Percentiles rank a stretch among this genome's conserved stretches.
Evolutionary conservation across 2,329 filamentous ascomycete species (phyloP).

Genomic region (Aspergillus fijiensis): DNA sequence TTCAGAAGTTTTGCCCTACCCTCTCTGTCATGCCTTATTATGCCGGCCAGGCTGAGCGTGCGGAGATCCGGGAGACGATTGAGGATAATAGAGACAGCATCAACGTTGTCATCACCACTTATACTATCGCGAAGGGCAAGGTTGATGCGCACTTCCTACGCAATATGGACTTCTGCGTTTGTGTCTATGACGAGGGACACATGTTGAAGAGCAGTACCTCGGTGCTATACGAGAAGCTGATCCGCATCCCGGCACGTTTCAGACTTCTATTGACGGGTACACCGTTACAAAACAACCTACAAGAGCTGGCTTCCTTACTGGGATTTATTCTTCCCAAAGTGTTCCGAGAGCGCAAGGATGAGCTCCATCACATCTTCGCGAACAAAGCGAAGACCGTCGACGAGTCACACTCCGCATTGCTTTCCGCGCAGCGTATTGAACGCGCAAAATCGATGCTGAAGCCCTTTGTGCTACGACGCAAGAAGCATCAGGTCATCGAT

Average conservation of each 20-base stretch:
- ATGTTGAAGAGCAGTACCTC: constrained; percentile 86
- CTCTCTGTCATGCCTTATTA: constrained; percentile 73
- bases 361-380: constrained; percentile 84
- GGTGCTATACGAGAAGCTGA: constrained; percentile 74
- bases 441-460: constrained; percentile 89
- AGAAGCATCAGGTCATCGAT: constrained; percentile 89
- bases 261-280: constrained; percentile 86
- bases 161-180: constrained; percentile 56
- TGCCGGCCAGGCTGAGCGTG: constrained; percentile 66
- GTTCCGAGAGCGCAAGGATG: constrained; percentile 73
- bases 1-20: constrained; percentile 77
- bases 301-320: constrained; percentile 85
- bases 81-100: constrained; percentile 63
- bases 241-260: constrained; percentile 76
- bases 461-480: constrained; percentile 89
- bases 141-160: constrained; percentile 64
- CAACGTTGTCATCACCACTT: constrained; percentile 71
- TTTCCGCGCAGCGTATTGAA: constrained; percentile 83
- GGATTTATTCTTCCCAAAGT: constrained; percentile 90
- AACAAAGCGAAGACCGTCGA: constrained; percentile 82
- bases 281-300: constrained; percentile 91
- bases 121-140: constrained; percentile 63
- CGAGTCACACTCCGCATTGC: constrained; percentile 70
- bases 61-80: constrained; percentile 65
- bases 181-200: constrained; percentile 92